A percentile compares a stretch with the other conserved stretches of the same genome.
Conservation (phyloP, 306 rosid genomes). For the Hippophae rhamnoides region DNA sequence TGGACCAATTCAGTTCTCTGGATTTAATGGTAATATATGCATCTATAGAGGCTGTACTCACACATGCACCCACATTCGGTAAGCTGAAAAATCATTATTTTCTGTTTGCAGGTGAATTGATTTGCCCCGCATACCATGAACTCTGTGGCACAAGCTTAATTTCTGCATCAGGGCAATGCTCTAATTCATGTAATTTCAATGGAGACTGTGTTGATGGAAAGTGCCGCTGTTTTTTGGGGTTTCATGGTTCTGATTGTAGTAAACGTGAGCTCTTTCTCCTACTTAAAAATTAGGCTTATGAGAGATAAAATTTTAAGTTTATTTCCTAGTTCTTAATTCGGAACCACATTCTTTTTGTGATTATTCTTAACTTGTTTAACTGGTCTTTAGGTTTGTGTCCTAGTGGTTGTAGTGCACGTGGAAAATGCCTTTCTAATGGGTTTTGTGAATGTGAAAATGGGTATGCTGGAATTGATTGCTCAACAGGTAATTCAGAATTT, state of each 20-base stretch:
- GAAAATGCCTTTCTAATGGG: slow-evolving; percentile 77
- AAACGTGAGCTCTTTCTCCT: slow-evolving; percentile 48
- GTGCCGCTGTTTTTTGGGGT: slow-evolving; percentile 79
- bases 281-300: slow-evolving; percentile 3
- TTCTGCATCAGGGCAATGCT: slow-evolving; percentile 56
- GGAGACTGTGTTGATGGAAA: slow-evolving; percentile 93
- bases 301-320: background rate
- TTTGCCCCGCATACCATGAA: slow-evolving; percentile 82
- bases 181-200: slow-evolving; percentile 63
- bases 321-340: background rate
- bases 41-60: background rate
- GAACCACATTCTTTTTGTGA: slow-evolving; percentile 7
- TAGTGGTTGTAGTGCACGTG: slow-evolving; percentile 54
- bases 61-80: background rate
- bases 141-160: slow-evolving; percentile 52
- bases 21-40: slow-evolving; percentile 63
- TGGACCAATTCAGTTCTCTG: slow-evolving; percentile 73
- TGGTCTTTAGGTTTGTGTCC: slow-evolving; percentile 64
- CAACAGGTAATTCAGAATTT: slow-evolving; percentile 50
- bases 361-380: slow-evolving; percentile 3
- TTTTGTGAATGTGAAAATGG: slow-evolving; percentile 76
- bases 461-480: slow-evolving; percentile 82
- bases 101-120: slow-evolving; percentile 52
- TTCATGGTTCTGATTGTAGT: slow-evolving; percentile 71
- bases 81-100: slow-evolving; percentile 2